phyloP scores from a whole-genome alignment of 495 filamentous ascomycete species.

The Penicillium odoratum region DNA sequence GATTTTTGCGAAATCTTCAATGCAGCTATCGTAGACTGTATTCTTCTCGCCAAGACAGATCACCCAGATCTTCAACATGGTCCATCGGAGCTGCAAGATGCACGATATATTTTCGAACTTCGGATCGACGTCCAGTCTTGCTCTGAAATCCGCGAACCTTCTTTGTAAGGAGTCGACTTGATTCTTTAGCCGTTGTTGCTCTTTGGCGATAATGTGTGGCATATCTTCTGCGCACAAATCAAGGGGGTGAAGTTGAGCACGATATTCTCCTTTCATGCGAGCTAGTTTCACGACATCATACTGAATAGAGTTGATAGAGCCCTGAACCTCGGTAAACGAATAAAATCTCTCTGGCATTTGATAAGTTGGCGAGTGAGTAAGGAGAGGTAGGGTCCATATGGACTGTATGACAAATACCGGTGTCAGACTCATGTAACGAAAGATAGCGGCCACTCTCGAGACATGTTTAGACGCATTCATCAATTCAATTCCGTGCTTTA shows the following conservation, averaged over 20 bases:
- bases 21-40: background rate
- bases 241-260: background rate
- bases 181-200: background rate
- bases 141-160: background rate
- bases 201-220: background rate
- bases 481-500: slow-evolving; percentile 2
- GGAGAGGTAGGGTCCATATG: background rate
- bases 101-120: background rate
- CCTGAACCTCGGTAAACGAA: slow-evolving; percentile 4
- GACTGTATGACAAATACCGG: slow-evolving; percentile 1
- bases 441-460: background rate
- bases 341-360: background rate
- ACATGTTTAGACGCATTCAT: background rate
- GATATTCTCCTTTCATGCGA: slow-evolving; percentile 1
- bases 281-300: slow-evolving; percentile 4
- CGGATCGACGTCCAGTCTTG: background rate
- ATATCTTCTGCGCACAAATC: background rate
- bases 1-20: background rate
- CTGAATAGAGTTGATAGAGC: slow-evolving; percentile 1
- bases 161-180: background rate
- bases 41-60: background rate
- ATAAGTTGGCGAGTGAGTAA: background rate
- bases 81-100: slow-evolving; percentile 9
- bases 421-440: slow-evolving; percentile 6
- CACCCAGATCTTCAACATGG: slow-evolving; percentile 7